phyloP scores from a whole-genome alignment of 257 asterid genomes.

The Osmanthus fragrans region DNA sequence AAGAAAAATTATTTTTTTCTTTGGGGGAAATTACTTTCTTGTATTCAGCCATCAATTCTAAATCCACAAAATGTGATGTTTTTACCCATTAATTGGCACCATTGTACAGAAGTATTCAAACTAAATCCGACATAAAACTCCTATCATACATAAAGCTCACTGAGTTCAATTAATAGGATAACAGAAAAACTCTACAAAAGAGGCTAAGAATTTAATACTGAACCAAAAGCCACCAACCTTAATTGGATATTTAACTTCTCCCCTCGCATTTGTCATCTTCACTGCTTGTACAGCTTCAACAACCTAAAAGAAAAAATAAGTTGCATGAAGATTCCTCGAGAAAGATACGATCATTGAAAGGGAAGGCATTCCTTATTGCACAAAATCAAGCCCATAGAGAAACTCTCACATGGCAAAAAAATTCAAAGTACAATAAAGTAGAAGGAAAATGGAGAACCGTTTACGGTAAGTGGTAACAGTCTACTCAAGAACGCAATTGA shows the following conservation, averaged over 20 bases:
- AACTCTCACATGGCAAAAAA: conserved; percentile 9
- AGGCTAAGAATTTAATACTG: conserved; percentile 1
- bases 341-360: neutral
- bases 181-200: neutral
- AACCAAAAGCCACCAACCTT: conserved; percentile 51
- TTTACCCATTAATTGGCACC: conserved; percentile 2
- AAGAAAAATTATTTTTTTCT: neutral
- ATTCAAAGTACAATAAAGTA: neutral
- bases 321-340: neutral
- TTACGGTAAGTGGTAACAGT: neutral
- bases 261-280: conserved; percentile 84
- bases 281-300: conserved; percentile 88
- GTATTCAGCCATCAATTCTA: neutral
- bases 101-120: neutral
- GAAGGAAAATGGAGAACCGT: neutral
- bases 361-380: neutral
- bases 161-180: conserved; percentile 5
- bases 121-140: neutral
- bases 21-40: neutral
- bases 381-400: neutral
- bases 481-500: conserved; percentile 3
- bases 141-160: neutral
- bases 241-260: conserved; percentile 82
- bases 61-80: neutral
- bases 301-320: conserved; percentile 42